Conservation (phyloP, 345 rosid species). For the Pugionium cornutum region DNA sequence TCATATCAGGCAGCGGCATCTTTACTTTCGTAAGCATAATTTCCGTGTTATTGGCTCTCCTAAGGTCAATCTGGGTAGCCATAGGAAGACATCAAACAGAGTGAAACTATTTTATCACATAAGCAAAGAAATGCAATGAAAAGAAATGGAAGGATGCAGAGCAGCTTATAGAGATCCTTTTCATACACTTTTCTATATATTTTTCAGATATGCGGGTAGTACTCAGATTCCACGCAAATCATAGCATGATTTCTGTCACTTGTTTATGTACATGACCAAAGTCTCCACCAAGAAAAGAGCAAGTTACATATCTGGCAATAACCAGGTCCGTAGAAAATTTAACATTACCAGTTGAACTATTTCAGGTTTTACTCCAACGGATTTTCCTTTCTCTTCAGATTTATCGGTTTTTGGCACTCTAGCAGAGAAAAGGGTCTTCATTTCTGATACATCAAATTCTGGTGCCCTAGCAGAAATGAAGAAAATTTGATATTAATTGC, state of each 20-base stretch:
- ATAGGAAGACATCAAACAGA: constrained; percentile 12
- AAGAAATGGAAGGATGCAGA: neutral
- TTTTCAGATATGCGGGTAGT: constrained; percentile 6
- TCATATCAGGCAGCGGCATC: constrained; percentile 98
- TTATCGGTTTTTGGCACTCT: constrained; percentile 68
- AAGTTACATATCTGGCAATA: constrained; percentile 12
- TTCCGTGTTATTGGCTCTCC: constrained; percentile 99
- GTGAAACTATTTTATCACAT: constrained; percentile 11
- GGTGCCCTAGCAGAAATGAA: constrained; percentile 54
- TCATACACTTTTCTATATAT: neutral
- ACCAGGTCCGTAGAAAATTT: constrained; percentile 4
- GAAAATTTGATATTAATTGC: constrained; percentile 1
- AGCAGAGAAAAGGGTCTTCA: constrained; percentile 92
- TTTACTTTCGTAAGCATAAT: constrained; percentile 99
- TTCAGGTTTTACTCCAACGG: constrained; percentile 84
- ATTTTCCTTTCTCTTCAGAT: constrained; percentile 62
- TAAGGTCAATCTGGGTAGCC: constrained; percentile 75
- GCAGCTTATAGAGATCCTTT: constrained; percentile 4
- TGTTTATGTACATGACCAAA: constrained; percentile 17
- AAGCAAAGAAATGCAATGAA: constrained; percentile 1
- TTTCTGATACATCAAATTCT: constrained; percentile 92
- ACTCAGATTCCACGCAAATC: constrained; percentile 16
- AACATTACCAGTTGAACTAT: constrained; percentile 78
- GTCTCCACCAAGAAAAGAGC: constrained; percentile 23
- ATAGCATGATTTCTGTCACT: constrained; percentile 25